Evolutionary conservation across 1,284 basidiomycete genomes (phyloP).

Genomic region (Lentinula novae-zelandiae): DNA sequence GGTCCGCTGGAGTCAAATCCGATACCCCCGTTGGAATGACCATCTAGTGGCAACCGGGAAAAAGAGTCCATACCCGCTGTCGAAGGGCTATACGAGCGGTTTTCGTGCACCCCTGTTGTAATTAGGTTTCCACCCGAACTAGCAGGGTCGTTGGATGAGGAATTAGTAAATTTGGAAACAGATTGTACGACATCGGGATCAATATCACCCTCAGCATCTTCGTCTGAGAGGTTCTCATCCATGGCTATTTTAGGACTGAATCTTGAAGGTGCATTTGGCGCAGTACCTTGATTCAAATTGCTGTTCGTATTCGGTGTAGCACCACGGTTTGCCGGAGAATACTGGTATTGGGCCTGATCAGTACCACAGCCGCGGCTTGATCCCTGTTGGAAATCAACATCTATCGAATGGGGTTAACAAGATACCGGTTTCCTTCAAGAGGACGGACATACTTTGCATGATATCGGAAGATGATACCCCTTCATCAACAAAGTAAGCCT

Average conservation of each 20-base stretch:
- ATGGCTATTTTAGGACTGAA: slow-evolving; percentile 7
- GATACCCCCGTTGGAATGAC: background rate
- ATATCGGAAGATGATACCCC: background rate
- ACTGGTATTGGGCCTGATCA: background rate
- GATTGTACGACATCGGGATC: slow-evolving; percentile 5
- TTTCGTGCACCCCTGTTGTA: background rate
- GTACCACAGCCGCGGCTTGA: background rate
- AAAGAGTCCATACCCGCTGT: background rate
- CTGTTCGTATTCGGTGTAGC: background rate
- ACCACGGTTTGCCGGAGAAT: background rate
- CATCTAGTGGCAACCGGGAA: background rate
- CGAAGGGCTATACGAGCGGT: background rate
- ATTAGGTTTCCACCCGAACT: background rate
- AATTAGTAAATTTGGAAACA: background rate
- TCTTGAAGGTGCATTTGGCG: background rate
- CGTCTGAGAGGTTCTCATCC: slow-evolving; percentile 4
- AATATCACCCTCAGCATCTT: slow-evolving; percentile 10
- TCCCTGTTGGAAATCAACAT: slow-evolving; percentile 1
- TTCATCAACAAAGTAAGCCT: background rate
- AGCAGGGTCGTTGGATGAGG: background rate
- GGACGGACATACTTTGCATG: background rate
- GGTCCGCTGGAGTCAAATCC: background rate
- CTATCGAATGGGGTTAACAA: background rate
- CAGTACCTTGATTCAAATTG: background rate
- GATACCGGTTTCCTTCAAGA: background rate